Conservation (phyloP, 2,329 filamentous ascomycete genomes). For the Penicillium sp. region DNA sequence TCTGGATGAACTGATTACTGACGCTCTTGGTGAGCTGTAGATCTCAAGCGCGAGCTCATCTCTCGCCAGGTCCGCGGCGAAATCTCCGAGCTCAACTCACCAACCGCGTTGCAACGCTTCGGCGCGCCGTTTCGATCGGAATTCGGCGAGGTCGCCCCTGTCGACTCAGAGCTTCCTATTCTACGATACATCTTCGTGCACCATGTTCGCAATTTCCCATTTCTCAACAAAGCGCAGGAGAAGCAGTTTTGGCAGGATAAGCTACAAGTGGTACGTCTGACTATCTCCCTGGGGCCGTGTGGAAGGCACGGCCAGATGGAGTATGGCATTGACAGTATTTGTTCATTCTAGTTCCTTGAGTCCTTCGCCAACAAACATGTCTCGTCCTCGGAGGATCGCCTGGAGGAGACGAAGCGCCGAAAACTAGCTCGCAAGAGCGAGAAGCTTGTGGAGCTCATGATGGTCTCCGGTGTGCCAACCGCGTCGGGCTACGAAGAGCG, state of each 20-base stretch:
- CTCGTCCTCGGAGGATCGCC: conserved; percentile 90
- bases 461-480: conserved; percentile 95
- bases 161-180: conserved; percentile 91
- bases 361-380: conserved; percentile 97
- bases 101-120: conserved; percentile 91
- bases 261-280: conserved; percentile 75
- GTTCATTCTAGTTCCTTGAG: conserved; percentile 73
- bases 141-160: conserved; percentile 85
- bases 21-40: conserved; percentile 48
- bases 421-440: conserved; percentile 92
- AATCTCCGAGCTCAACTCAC: conserved; percentile 89
- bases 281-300: not conserved
- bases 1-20: not conserved
- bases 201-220: conserved; percentile 96
- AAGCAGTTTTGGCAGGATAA: conserved; percentile 99
- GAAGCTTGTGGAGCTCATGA: conserved; percentile 98
- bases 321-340: conserved; percentile 1
- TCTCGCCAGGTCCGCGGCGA: conserved; percentile 86
- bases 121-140: conserved; percentile 94
- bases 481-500: conserved; percentile 97
- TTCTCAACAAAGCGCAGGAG: conserved; percentile 92
- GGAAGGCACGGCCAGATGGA: not conserved
- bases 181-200: conserved; percentile 97
- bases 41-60: conserved; percentile 94
- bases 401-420: conserved; percentile 92